Base-by-base conservation (phyloP, 1,284 basidiomycete genomes). In the Ceratobasidium sp. region DNA sequence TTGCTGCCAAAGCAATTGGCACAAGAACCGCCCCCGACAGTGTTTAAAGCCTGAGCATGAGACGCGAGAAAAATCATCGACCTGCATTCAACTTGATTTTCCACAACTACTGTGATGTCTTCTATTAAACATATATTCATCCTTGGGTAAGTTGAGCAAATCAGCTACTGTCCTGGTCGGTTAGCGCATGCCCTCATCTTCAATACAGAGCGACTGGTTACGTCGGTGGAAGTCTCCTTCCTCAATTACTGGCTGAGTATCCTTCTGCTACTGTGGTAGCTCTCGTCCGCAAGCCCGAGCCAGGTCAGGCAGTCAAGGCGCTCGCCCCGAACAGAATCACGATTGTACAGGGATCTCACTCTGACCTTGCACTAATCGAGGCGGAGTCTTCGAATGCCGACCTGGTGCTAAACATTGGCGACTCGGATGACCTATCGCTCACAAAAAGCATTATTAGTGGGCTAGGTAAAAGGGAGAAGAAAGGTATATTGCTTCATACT, bases 331-430 rank as follows among this genome's bases (percentile, higher is more conserved):
- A 17, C 28, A 80, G 80, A 23, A 75, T 78, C 7, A 69, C 61
- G n/a, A 77, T 80, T 26, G 54, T 80, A 20, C 73, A 78, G 28
- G 80, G 80, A 26, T 78, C 64, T 13, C 80, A 80, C 46, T 70
- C 77, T 5, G 77, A 82, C 78, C 23, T 48, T 10, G 80, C 78
- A 4, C 65, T 79, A 10, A 78, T 82, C 57, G 59, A 68, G 26
- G 69, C 77, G 10, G 77, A 79, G 17, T 78, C 80, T 7, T 70
- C 74, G 12, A 64, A 56, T 17, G 79, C 81, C 3, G 81, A 82
- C 54, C 71, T 82, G 26, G 78, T 81, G 0, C 3, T 82, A 52
- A 82, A 82, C 61, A 17, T 70, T 38, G 81, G 61, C 23, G 80
- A 80, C 59, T 48, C 77, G 13, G 81, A 82, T 42, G 77, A 81